Evolutionary conservation across 2,329 filamentous ascomycete genomes (phyloP).

Genomic region (Chalara sp.): DNA sequence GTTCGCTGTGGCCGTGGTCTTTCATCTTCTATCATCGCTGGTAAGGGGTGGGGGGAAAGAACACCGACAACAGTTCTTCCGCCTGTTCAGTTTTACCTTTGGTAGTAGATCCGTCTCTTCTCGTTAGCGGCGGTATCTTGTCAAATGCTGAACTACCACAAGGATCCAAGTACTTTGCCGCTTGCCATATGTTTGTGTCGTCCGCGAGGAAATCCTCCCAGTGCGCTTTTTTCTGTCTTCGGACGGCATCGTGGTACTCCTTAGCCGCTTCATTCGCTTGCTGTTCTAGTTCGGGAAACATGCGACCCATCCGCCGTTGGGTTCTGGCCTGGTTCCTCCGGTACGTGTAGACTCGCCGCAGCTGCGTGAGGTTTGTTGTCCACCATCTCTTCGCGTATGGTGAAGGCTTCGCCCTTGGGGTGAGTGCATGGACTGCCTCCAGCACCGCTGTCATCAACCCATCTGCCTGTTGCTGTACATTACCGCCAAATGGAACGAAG

Average conservation of each 20-base stretch:
- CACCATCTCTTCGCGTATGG: conserved; percentile 26
- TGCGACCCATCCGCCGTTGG: conserved; percentile 11
- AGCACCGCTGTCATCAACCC: conserved; percentile 9
- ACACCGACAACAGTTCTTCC: not conserved
- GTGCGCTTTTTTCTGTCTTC: conserved; percentile 19
- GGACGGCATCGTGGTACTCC: not conserved
- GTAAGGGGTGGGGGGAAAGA: conserved; percentile 2
- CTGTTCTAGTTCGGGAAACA: not conserved
- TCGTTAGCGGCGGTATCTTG: not conserved
- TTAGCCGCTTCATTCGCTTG: not conserved
- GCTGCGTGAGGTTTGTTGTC: conserved; percentile 23
- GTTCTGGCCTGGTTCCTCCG: conserved; percentile 23
- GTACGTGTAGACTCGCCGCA: conserved; percentile 21
- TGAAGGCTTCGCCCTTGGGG: conserved; percentile 16
- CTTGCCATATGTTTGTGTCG: conserved; percentile 20
- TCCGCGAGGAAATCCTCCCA: conserved; percentile 24
- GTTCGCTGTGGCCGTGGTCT: not conserved
- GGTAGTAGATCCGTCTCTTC: not conserved
- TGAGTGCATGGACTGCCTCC: conserved; percentile 1
- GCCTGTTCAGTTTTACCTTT: not conserved
- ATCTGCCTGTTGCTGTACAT: conserved; percentile 9
- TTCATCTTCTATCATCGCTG: conserved; percentile 1
- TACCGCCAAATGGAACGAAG: conserved; percentile 1
- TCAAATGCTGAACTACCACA: not conserved
- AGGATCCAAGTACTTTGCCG: conserved; percentile 1